Evolutionary conservation across 805 yeast genomes (phyloP).

Genomic region (Barnettozyma siamensis): DNA sequence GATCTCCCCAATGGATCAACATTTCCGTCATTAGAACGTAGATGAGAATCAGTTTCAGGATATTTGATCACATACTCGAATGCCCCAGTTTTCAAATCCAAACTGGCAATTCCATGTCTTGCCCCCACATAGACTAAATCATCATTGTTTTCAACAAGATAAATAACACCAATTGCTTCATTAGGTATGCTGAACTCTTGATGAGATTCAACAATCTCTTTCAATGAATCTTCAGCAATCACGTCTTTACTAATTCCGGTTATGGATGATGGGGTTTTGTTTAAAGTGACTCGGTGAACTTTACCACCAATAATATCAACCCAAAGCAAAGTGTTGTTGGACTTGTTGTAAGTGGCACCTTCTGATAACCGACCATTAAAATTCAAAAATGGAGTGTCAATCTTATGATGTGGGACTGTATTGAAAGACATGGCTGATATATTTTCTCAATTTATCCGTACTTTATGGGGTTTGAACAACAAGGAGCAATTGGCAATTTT

Average conservation of each 20-base stretch:
- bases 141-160: constrained; percentile 44
- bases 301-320: constrained; percentile 34
- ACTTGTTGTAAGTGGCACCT: constrained; percentile 58
- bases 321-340: constrained; percentile 44
- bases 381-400: constrained; percentile 13
- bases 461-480: too few relatives aligned
- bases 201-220: constrained; percentile 25
- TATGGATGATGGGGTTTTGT: constrained; percentile 1
- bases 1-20: constrained; percentile 66
- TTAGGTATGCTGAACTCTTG: constrained; percentile 34
- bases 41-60: constrained; percentile 24
- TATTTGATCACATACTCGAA: constrained; percentile 37
- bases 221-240: too few relatives aligned
- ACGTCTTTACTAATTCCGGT: neutral
- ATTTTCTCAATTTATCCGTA: too few relatives aligned
- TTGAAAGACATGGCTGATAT: neutral
- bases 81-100: constrained; percentile 35
- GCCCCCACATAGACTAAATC: constrained; percentile 55
- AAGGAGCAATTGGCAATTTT: too few relatives aligned
- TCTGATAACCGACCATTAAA: constrained; percentile 45
- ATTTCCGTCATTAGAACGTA: constrained; percentile 79
- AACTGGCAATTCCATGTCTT: constrained; percentile 57
- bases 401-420: constrained; percentile 2
- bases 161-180: constrained; percentile 65
- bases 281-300: constrained; percentile 28